Evolutionary conservation across 2,329 filamentous ascomycete species (phyloP).

Genomic region (Rutstroemia sp.): DNA sequence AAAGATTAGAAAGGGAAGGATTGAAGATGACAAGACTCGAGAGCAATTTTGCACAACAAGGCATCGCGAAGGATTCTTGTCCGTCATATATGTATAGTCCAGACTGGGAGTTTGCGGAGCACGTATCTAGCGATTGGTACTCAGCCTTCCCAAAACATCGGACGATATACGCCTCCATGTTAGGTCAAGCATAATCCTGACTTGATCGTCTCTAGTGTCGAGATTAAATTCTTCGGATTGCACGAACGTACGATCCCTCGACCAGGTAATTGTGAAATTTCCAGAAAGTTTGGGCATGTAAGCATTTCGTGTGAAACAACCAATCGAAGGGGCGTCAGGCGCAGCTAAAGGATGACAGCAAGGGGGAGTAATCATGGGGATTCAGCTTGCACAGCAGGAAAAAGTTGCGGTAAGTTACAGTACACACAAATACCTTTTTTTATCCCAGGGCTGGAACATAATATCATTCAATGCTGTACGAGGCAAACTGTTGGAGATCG

Average conservation of each 20-base stretch:
- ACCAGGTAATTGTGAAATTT: background rate
- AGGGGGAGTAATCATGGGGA: background rate
- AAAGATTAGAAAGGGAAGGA: slow-evolving; percentile 4
- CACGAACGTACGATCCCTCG: slow-evolving; percentile 1
- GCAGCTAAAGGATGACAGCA: slow-evolving; percentile 12
- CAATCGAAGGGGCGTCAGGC: slow-evolving; percentile 5
- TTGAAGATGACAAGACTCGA: slow-evolving; percentile 3
- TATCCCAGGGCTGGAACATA: background rate
- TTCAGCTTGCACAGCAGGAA: slow-evolving; percentile 1
- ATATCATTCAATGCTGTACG: no score
- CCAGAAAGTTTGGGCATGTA: background rate
- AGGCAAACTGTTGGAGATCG: slow-evolving; percentile 1
- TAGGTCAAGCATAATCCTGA: slow-evolving; percentile 1
- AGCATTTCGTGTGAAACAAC: slow-evolving; percentile 4
- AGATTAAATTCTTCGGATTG: background rate
- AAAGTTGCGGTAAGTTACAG: background rate
- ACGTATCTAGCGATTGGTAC: slow-evolving; percentile 6
- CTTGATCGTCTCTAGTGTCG: background rate
- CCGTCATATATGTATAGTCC: slow-evolving; percentile 3
- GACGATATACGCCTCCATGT: slow-evolving; percentile 1
- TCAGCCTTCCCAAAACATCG: background rate
- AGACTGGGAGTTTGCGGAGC: background rate
- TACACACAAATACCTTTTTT: background rate
- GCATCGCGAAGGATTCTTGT: slow-evolving; percentile 1
- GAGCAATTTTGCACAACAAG: background rate